Evolutionary conservation across 139 green algal species (phyloP), one percentile per base, ranked within the genome.

Genomic region (Haematococcus sp.): DNA sequence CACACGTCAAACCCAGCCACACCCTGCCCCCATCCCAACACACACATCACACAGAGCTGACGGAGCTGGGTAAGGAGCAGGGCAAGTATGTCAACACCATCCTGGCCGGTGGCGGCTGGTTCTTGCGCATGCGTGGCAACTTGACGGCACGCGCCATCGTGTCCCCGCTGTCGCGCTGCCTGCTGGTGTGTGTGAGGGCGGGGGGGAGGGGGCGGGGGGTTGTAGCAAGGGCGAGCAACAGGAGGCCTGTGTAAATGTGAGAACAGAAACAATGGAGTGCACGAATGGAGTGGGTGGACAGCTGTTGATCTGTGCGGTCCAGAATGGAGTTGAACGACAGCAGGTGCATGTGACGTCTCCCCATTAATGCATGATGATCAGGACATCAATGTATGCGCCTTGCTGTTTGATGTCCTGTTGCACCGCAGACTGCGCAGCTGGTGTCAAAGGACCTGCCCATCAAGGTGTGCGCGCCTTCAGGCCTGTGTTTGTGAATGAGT

Each of bases 31-130:
- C 25, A 49, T 51, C 25, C 16, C 13, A 25, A 52, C n/a, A n/a
- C n/a, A n/a, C n/a, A n/a, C n/a, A n/a, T n/a, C n/a, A n/a, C 13
- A 5, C 83, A 89, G 86, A 89, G 23, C 79, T 91, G 64, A 91
- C 86, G 19, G 72, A 80, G 33, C 65, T 82, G 28, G 86, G 86
- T 7, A 11, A 75, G 28, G 78, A 78, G 11, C 78, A 91, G 69
- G 81, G 77, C 22, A 65, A 79, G 46, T 63, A 81, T 17, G 75
- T 91, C 11, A 88, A 91, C 75, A 70, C 49, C 27, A 82, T 88
- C 63, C 81, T 91, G 1, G 61, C 63, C 3, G 71, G 70, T 27
- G 76, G 75, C 27, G 79, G 73, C 71, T 87, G 83, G 78, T 91
- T 78, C 40, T 19, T 66, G 11, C 80, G 74, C 7, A 63, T 91